Conservation (phyloP, 2,329 filamentous ascomycete species). For the Fusarium duplospermum region DNA sequence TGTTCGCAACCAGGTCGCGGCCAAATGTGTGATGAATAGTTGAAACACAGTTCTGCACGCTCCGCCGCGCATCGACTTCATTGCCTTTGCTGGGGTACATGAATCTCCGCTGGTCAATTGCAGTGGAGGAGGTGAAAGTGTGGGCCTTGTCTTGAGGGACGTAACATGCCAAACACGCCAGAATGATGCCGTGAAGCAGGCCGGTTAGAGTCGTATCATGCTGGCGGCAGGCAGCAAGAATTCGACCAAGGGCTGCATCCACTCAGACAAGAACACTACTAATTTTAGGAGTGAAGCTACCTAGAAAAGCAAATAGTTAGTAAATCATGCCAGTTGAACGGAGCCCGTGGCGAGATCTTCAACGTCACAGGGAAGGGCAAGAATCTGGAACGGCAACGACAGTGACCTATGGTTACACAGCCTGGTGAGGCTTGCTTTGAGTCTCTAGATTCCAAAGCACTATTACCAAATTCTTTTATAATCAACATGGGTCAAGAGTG, state of each 20-base stretch:
- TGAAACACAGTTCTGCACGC: neutral
- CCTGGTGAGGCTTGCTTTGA: too few species aligned
- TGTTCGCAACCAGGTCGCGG: neutral
- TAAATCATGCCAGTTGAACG: neutral
- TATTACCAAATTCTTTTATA: too few species aligned
- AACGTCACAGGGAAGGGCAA: too few species aligned
- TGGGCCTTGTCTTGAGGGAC: neutral
- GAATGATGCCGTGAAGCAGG: neutral
- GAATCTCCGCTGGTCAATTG: neutral
- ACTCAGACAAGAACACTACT: neutral
- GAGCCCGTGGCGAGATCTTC: too few species aligned
- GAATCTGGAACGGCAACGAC: too few species aligned
- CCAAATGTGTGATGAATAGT: neutral
- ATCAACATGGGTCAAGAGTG: too few species aligned
- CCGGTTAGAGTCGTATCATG: neutral
- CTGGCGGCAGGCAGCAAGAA: neutral
- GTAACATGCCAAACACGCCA: neutral
- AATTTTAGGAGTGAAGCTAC: neutral
- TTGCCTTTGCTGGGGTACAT: neutral
- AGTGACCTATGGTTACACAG: too few species aligned
- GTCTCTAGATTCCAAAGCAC: too few species aligned
- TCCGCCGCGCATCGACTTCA: neutral
- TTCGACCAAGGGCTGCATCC: neutral
- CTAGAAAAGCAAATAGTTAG: too few species aligned
- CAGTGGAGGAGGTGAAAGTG: neutral